phyloP scores from a whole-genome alignment of 257 asterid genomes.

The Solanum appendiculatum region DNA sequence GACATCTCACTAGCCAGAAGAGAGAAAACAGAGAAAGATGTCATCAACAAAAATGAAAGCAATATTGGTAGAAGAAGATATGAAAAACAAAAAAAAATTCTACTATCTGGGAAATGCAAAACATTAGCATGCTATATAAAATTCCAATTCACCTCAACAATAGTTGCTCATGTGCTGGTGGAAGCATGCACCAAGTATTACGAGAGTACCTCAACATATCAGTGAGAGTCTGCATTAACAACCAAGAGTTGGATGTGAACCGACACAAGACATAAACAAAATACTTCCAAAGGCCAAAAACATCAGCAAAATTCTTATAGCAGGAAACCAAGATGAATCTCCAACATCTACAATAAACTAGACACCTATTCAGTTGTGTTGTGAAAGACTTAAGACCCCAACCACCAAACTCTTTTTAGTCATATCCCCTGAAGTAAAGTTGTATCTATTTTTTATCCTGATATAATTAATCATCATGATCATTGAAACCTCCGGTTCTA shows the following conservation, averaged over 20 bases:
- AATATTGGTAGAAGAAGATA: not conserved
- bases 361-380: not conserved
- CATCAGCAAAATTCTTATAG: not conserved
- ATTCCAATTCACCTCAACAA: slow-evolving; percentile 48
- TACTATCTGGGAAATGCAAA: not conserved
- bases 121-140: not conserved
- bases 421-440: not conserved
- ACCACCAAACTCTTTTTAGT: not conserved
- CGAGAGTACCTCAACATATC: slow-evolving; percentile 50
- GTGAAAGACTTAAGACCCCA: not conserved
- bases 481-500: not conserved
- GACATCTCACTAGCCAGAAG: not conserved
- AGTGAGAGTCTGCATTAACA: slow-evolving; percentile 49
- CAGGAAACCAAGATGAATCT: not conserved
- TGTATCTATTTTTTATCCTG: not conserved
- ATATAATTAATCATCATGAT: not conserved
- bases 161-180: slow-evolving; percentile 56
- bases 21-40: not conserved
- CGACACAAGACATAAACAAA: not conserved
- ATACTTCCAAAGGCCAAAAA: not conserved
- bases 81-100: not conserved
- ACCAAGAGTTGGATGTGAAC: not conserved
- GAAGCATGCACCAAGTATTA: slow-evolving; percentile 48
- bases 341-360: not conserved
- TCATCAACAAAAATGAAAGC: not conserved